These are phyloP conservation scores for Clarireedia sp. DNA, from an alignment of 2,329 filamentous ascomycete species.

Conservation along the genomic window DNA sequence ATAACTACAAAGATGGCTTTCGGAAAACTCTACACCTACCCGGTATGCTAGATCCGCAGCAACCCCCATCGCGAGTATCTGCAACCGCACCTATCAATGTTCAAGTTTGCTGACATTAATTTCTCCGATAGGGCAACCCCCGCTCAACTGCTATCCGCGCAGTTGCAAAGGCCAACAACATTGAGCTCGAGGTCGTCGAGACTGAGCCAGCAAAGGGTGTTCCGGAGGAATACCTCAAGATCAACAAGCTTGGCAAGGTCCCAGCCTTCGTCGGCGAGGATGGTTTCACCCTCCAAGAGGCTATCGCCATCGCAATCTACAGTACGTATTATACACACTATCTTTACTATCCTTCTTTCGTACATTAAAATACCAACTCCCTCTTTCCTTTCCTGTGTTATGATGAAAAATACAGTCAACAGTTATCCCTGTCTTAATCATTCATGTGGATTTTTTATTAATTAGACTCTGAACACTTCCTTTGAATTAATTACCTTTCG, in stretches of 20 bases:
- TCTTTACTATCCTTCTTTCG: not conserved
- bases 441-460: constrained; percentile 67
- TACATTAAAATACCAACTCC: constrained; percentile 9
- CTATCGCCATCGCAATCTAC: constrained; percentile 94
- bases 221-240: constrained; percentile 70
- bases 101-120: constrained; percentile 13
- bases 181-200: constrained; percentile 80
- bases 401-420: constrained; percentile 53
- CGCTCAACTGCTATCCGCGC: constrained; percentile 83
- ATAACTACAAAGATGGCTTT: constrained; percentile 63
- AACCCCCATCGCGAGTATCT: not conserved
- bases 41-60: constrained; percentile 45
- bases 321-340: constrained; percentile 53
- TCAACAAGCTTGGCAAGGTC: constrained; percentile 84
- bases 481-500: constrained; percentile 13
- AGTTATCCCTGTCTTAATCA: constrained; percentile 99
- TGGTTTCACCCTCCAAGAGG: constrained; percentile 82
- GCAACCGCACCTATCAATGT: not conserved
- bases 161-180: constrained; percentile 94
- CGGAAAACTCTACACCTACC: constrained; percentile 90
- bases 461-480: constrained; percentile 68
- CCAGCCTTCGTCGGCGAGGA: constrained; percentile 89
- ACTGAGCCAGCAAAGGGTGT: constrained; percentile 58
- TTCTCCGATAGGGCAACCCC: constrained; percentile 63
- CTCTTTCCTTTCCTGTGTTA: constrained; percentile 16